These are phyloP conservation scores for Stentor coeruleus DNA, from an alignment of 73 alveolate genomes.

Conservation along the genomic window DNA sequence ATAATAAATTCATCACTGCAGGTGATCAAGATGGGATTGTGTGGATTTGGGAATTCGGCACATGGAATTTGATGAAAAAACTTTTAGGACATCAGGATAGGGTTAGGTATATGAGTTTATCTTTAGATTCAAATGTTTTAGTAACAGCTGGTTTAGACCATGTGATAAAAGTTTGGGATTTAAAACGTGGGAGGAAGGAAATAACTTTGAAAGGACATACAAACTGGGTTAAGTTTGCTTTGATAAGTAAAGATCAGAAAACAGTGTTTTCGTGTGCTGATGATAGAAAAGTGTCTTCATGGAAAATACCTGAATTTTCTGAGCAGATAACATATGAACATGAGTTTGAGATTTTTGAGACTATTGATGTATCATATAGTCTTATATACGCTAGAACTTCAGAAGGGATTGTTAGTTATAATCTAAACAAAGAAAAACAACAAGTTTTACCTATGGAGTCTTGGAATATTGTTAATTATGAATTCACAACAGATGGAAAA, in stretches of 20 bases:
- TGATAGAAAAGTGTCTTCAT: neutral
- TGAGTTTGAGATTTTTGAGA: neutral
- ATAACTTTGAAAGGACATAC: constrained; percentile 3
- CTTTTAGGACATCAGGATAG: neutral
- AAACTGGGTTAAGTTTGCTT: neutral
- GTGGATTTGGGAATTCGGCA: neutral
- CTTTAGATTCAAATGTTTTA: neutral
- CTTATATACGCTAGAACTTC: neutral
- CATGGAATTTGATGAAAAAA: neutral
- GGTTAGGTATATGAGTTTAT: neutral
- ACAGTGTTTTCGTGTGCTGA: neutral
- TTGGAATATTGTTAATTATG: neutral
- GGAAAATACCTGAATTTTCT: constrained; percentile 4
- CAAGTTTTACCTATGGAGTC: no score
- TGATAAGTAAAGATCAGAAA: neutral
- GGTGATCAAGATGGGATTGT: neutral
- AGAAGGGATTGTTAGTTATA: neutral
- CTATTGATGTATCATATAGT: neutral
- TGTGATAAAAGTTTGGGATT: neutral
- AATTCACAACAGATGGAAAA: neutral
- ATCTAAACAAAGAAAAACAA: no score
- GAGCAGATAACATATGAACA: neutral
- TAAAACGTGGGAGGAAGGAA: neutral
- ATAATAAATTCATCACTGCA: neutral
- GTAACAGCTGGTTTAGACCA: neutral